Base-by-base conservation (phyloP, 2,329 filamentous ascomycete species). In the Paracoccidioides lutzii region DNA sequence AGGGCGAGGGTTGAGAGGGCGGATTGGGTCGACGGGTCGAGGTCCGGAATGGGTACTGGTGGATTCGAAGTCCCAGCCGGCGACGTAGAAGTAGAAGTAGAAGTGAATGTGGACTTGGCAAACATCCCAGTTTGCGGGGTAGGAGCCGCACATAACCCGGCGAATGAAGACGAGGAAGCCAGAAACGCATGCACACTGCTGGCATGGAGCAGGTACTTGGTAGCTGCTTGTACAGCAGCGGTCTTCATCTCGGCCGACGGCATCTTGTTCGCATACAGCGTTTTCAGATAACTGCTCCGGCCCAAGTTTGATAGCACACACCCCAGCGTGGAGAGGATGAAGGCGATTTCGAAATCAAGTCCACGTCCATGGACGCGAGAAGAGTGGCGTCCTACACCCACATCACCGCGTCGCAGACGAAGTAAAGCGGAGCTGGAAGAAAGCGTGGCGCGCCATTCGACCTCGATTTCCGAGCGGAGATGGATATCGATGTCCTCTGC, bases 401-500 rank as follows among this genome's bases (percentile, higher is more conserved):
- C 55, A 41, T 60, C 64, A 5, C 60, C 57, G 5, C 49, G 58
- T 8, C 55, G 57, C 14, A 58, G 43, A 14, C 54, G 30, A 2
- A 12, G 87, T 75, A 52, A 56, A 22, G 42, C 55, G 30, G 59
- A 61, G 4, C 79, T 68, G n/a, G 82, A 79, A 3, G 83, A 81
- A 15, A 97, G 75, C 0, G 87, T 91, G 4, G 88, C 82, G 41
- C 90, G 83, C 93, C 93, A 98, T 81, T 82, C 77, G 9, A 80
- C 75, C 55, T 87, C 80, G 42, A 95, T 79, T 53, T 81, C 77
- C 43, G 82, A 82, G 61, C 79, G 81, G 42, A 85, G 73, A n/a
- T 83, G 77, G 14, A 90, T 76, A 57, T 83, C 81, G 61, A 93
- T 76, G 54, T 81, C 76, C 63, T 89, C 85, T 2, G 51, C 37